These are phyloP conservation scores for Talaromyces verruculosus DNA, from an alignment of 2,329 filamentous ascomycete genomes.

Conservation along the genomic window DNA sequence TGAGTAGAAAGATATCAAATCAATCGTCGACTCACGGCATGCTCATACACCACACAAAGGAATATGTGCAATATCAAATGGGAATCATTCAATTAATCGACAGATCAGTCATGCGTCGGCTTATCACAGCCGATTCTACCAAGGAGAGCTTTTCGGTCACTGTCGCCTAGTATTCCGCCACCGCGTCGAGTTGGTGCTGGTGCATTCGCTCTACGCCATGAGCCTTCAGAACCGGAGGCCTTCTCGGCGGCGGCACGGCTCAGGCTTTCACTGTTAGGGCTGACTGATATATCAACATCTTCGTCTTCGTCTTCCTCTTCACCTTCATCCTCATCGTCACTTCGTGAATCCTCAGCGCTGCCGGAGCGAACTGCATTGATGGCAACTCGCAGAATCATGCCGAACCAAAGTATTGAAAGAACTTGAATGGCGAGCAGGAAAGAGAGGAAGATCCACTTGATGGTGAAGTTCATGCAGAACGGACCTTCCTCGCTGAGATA, in stretches of 20 bases:
- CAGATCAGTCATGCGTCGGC: slow-evolving; percentile 40
- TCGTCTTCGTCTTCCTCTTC: slow-evolving; percentile 55
- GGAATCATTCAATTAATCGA: slow-evolving; percentile 2
- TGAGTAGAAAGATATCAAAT: slow-evolving; percentile 8
- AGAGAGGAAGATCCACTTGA: slow-evolving; percentile 75
- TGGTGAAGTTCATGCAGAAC: slow-evolving; percentile 74
- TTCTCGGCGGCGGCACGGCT: slow-evolving; percentile 29
- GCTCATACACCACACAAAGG: slow-evolving; percentile 16
- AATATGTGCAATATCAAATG: slow-evolving; percentile 20
- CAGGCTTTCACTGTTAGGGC: slow-evolving; percentile 27
- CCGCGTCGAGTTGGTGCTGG: slow-evolving; percentile 37
- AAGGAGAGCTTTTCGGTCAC: slow-evolving; percentile 67
- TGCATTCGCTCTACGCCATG: slow-evolving; percentile 38
- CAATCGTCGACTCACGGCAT: slow-evolving; percentile 10
- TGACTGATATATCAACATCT: slow-evolving; percentile 23
- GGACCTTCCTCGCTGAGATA: slow-evolving; percentile 69
- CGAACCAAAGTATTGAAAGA: slow-evolving; percentile 84
- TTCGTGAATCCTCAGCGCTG: slow-evolving; percentile 80
- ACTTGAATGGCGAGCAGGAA: slow-evolving; percentile 75
- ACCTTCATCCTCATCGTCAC: slow-evolving; percentile 77
- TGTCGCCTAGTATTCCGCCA: slow-evolving; percentile 39
- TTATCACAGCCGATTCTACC: slow-evolving; percentile 83
- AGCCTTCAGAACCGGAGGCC: slow-evolving; percentile 28
- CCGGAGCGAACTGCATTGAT: slow-evolving; percentile 72
- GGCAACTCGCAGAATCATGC: slow-evolving; percentile 81